A percentile compares a stretch with the other conserved stretches of the same genome.
phyloP scores from a whole-genome alignment of 495 filamentous ascomycete genomes.

The Lophium mytilinum region DNA sequence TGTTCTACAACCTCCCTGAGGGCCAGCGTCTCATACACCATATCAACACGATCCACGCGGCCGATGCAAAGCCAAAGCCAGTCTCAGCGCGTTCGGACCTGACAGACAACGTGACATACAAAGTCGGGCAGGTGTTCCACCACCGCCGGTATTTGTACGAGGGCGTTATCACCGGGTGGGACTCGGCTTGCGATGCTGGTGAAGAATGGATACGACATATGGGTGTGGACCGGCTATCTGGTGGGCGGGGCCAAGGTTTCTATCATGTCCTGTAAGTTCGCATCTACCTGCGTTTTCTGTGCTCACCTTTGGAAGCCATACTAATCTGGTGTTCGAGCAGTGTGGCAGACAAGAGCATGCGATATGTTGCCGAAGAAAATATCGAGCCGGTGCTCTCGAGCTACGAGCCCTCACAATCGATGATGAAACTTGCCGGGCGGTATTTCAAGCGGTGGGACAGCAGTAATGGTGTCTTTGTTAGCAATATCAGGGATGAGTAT shows the following conservation, averaged over 20 bases:
- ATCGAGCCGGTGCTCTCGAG: conserved; percentile 49
- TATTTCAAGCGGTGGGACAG: conserved; percentile 85
- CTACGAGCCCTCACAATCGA: conserved; percentile 42
- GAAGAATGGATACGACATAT: conserved; percentile 51
- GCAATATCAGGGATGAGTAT: conserved; percentile 78
- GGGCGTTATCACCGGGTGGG: conserved; percentile 84
- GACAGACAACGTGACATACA: conserved; percentile 50
- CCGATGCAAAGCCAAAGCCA: conserved; percentile 53
- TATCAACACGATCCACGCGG: conserved; percentile 49
- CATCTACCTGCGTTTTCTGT: not conserved
- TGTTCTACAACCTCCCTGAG: conserved; percentile 41
- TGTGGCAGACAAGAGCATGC: conserved; percentile 59
- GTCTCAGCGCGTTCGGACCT: conserved; percentile 41
- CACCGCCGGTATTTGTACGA: conserved; percentile 75
- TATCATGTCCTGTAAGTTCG: conserved; percentile 73
- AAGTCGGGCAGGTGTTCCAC: conserved; percentile 74
- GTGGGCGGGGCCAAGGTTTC: conserved; percentile 66
- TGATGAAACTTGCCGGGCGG: conserved; percentile 68
- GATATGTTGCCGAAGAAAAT: conserved; percentile 85
- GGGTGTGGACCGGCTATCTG: conserved; percentile 51
- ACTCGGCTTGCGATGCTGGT: conserved; percentile 50
- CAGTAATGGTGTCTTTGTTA: conserved; percentile 60
- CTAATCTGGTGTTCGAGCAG: conserved; percentile 32
- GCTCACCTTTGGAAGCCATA: not conserved
- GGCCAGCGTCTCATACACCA: conserved; percentile 39